These are phyloP conservation scores for Gossypium sturtianum DNA, from an alignment of 345 rosid species.

Conservation along the genomic window DNA sequence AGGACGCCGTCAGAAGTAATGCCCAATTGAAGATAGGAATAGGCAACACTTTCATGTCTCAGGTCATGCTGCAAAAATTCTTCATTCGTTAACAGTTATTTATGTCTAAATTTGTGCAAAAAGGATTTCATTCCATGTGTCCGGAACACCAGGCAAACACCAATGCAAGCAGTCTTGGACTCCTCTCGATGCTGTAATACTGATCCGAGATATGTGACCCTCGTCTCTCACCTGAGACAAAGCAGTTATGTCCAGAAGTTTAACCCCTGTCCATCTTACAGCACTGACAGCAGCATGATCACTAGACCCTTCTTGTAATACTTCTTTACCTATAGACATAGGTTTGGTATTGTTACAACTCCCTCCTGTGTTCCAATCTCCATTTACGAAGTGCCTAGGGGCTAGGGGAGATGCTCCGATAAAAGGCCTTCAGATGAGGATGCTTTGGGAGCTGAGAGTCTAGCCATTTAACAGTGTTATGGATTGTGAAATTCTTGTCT, in stretches of 20 bases:
- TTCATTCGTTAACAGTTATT: neutral
- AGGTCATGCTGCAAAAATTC: neutral
- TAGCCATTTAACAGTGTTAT: constrained; percentile 65
- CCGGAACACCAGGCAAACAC: constrained; percentile 79
- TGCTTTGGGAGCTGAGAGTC: constrained; percentile 51
- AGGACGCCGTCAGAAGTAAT: neutral
- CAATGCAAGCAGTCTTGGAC: constrained; percentile 74
- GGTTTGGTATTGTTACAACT: constrained; percentile 74
- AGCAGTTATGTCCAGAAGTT: constrained; percentile 65
- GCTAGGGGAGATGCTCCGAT: constrained; percentile 77
- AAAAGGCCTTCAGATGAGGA: constrained; percentile 57
- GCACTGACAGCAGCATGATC: constrained; percentile 54
- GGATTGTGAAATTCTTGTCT: constrained; percentile 69
- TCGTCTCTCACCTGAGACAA: constrained; percentile 68
- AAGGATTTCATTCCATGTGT: constrained; percentile 67
- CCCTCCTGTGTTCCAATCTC: constrained; percentile 89
- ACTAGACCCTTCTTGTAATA: constrained; percentile 57
- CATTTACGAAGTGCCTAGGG: constrained; percentile 71
- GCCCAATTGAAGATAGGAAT: neutral
- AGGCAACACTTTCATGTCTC: neutral
- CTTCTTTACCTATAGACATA: constrained; percentile 66
- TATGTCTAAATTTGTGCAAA: constrained; percentile 33
- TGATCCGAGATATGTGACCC: constrained; percentile 68
- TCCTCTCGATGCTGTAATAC: constrained; percentile 44
- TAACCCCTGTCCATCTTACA: constrained; percentile 57